Evolutionary conservation across 1,284 basidiomycete genomes (phyloP), one percentile per base, ranked within the genome.

Genomic region (Apiotrichum brassicae): DNA sequence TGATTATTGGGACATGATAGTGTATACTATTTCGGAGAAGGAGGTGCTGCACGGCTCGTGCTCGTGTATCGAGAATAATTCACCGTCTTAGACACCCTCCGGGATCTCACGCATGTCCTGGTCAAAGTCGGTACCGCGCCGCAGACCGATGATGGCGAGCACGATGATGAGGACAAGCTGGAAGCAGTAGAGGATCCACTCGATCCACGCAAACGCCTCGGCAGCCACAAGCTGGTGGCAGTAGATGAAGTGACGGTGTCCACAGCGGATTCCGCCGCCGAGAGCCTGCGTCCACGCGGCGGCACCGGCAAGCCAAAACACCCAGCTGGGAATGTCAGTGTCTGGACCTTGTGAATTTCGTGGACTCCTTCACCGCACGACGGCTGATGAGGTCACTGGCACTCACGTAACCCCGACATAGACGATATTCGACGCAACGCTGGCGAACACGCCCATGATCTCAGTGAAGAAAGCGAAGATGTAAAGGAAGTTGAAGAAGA

Each of bases 201-300:
- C 55, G 51, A 74, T 70, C 73, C 73, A 75, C 6, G 63, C 72
- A 46, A 75, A 75, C 3, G 71, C 72, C 56, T 70, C 64, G 45
- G 66, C 59, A 8, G 71, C 66, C 35, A 67, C 58, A 51, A 66
- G 62, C 49, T 70, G 67, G 38, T 48, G 52, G 61, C 68, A 71
- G 65, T 70, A 63, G 26, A 50, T 47, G n/a, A 69, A 32, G 28
- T 46, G 38, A 18, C 23, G 19, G 30, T 28, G 26, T 26, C 56
- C 48, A 50, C 73, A 74, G 48, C 60, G 46, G 36, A 63, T 49
- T 18, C 68, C 66, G 47, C 71, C 70, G 26, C 62, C 62, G 35
- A 71, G 56, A 40, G 71, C 63, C n/a, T 58, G 50, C 16, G 72
- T 70, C 53, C 61, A 60, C 6, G 71, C 58, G 3, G 71, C 71